phyloP scores from a whole-genome alignment of 148 eudicot genomes.

The Rhododendron simsii region DNA sequence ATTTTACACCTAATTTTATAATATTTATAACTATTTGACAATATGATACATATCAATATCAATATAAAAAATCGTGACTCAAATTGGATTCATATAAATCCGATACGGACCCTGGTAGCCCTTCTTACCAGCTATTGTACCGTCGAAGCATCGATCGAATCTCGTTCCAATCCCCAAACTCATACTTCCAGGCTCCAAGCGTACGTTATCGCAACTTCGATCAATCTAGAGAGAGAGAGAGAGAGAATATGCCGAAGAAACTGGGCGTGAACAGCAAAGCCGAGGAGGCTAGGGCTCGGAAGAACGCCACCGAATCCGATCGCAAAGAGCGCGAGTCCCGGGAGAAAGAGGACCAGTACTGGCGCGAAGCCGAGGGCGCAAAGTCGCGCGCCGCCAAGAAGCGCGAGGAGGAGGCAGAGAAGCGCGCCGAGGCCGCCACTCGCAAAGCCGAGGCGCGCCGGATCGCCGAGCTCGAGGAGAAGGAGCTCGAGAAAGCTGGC shows the following conservation, averaged over 20 bases:
- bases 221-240: neutral
- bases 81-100: too few relatives aligned
- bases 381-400: constrained; percentile 85
- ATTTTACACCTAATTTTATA: too few relatives aligned
- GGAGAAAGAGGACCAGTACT: constrained; percentile 76
- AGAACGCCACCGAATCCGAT: constrained; percentile 57
- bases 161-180: neutral
- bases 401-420: constrained; percentile 83
- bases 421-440: constrained; percentile 69
- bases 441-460: constrained; percentile 82
- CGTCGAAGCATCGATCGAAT: neutral
- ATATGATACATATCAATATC: too few relatives aligned
- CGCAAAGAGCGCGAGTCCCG: constrained; percentile 52
- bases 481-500: constrained; percentile 61
- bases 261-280: constrained; percentile 94
- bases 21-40: too few relatives aligned
- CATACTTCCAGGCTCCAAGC: neutral
- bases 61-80: too few relatives aligned
- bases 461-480: constrained; percentile 71
- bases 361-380: constrained; percentile 91
- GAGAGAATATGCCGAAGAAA: constrained; percentile 71
- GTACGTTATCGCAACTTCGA: neutral
- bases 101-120: too few relatives aligned
- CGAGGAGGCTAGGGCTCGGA: constrained; percentile 72
- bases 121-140: too few relatives aligned